phyloP scores from a whole-genome alignment of 2,329 filamentous ascomycete genomes.

The Alternaria rosae region DNA sequence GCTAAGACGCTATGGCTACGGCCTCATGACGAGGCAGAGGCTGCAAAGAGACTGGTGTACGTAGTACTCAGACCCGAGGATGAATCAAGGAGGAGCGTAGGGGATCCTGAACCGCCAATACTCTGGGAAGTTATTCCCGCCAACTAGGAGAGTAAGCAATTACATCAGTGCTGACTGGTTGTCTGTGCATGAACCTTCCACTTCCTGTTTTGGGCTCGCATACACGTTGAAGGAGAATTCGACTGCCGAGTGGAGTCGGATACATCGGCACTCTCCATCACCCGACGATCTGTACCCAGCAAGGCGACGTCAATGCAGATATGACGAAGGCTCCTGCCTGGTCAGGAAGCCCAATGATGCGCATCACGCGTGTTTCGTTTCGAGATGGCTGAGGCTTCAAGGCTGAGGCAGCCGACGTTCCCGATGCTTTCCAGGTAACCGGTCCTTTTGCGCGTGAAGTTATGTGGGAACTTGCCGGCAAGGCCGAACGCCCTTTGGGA shows the following conservation, averaged over 20 bases:
- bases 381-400: constrained; percentile 12
- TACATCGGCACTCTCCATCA: neutral
- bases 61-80: neutral
- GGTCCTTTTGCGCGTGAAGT: constrained; percentile 13
- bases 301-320: constrained; percentile 6
- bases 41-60: neutral
- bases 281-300: neutral
- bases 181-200: neutral
- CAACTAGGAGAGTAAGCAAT: neutral
- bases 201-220: neutral
- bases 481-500: neutral
- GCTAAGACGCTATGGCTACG: neutral
- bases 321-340: constrained; percentile 2
- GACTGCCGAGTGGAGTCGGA: neutral
- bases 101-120: neutral
- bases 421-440: constrained; percentile 6
- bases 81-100: neutral
- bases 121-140: neutral
- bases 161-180: neutral
- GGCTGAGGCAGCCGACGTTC: constrained; percentile 25
- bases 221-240: neutral
- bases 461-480: constrained; percentile 4
- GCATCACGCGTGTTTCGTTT: constrained; percentile 23
- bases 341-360: constrained; percentile 9
- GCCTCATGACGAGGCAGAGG: neutral